phyloP scores from a whole-genome alignment of 306 rosid genomes.

The Vigna hirtella region DNA sequence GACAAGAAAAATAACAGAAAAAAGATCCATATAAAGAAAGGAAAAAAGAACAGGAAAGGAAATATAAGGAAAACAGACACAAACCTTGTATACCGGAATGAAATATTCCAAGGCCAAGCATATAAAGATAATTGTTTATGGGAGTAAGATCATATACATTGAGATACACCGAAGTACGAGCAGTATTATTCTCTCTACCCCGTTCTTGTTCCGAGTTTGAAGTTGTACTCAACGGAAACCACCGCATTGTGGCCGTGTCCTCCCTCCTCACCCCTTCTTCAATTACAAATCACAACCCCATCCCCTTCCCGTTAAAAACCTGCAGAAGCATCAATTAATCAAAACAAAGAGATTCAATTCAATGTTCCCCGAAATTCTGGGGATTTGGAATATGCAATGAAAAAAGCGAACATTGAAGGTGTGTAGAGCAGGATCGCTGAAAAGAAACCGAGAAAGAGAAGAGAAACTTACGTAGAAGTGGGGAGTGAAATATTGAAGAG shows the following conservation, averaged over 20 bases:
- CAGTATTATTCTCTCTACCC: slow-evolving; percentile 35
- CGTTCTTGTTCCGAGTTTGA: slow-evolving; percentile 52
- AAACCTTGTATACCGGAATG: slow-evolving; percentile 97
- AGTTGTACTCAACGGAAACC: slow-evolving; percentile 65
- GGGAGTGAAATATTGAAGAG: slow-evolving; percentile 32
- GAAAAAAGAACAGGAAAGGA: neutral
- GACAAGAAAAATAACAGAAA: slow-evolving; percentile 19
- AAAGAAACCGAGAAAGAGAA: slow-evolving; percentile 38
- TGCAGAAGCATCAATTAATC: slow-evolving; percentile 2
- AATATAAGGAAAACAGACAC: neutral
- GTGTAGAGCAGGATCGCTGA: slow-evolving; percentile 35
- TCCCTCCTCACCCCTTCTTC: slow-evolving; percentile 36
- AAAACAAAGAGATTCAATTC: slow-evolving; percentile 18
- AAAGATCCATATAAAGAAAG: neutral
- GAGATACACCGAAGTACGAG: slow-evolving; percentile 68
- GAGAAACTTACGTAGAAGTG: slow-evolving; percentile 30
- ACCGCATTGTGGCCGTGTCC: slow-evolving; percentile 61
- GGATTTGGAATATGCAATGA: neutral
- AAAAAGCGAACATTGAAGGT: neutral
- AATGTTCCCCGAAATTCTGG: neutral
- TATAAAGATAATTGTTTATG: slow-evolving; percentile 78
- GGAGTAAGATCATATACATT: slow-evolving; percentile 96
- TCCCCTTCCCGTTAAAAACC: slow-evolving; percentile 44
- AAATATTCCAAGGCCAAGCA: slow-evolving; percentile 80
- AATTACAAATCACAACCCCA: slow-evolving; percentile 51